Evolutionary conservation across 257 asterid species (phyloP), one percentile per base, ranked within the genome.

Genomic region (Phtheirospermum japonicum): DNA sequence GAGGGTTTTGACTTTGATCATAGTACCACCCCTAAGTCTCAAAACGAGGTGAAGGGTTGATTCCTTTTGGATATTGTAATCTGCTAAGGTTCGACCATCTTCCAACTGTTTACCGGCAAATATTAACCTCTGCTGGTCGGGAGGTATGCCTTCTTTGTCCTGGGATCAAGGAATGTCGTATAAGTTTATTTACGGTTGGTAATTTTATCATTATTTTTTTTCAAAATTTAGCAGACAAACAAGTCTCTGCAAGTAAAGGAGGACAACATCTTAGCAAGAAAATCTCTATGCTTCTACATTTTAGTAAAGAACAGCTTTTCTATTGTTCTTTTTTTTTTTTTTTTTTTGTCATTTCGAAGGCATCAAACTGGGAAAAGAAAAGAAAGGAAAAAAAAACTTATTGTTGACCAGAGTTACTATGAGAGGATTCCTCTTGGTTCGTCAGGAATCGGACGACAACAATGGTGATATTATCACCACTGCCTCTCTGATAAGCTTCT

Each of bases 401-500:
- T 50, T 48, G 64, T 78, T 77, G 73, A 46, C n/a, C 70, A 20
- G 93, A 75, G 76, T 36, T 61, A 40, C 74, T 46, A 7, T 40
- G 80, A 55, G 97, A 81, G 34, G 93, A 39, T 51, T 73, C 89
- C 28, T 64, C 94, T 43, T 68, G 69, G 42, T 59, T 65, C 42
- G 71, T 68, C 62, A 85, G 81, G 69, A 91, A 91, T 11, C 92
- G 94, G 49, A 91, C 98, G 0, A 88, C 85, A 10, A 91, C 91
- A 7, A 81, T 68, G 26, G 98, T 91, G 70, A 84, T 91, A 45
- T 91, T 91, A 71, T 91, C 98, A 4, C 91, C 94, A 34, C 95
- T 91, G 68, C 96, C 98, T 62, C 98, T 79, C 73, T 85, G 96
- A 51, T 75, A 67, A 13, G 98, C 98, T 74, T 91, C 98, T 57